phyloP scores from a whole-genome alignment of 345 rosid genomes.

The Punica granatum region DNA sequence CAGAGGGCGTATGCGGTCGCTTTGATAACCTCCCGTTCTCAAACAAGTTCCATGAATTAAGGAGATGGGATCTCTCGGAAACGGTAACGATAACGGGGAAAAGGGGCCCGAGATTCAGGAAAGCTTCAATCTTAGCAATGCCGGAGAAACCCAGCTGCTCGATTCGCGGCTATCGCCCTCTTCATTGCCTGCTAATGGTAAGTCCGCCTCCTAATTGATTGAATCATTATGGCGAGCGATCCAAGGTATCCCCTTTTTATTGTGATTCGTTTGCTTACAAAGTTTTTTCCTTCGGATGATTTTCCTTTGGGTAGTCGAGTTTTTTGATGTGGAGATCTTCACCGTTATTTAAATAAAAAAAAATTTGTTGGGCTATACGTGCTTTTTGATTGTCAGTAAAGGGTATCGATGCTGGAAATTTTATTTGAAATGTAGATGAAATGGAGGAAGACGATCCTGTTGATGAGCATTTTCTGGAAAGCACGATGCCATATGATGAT shows the following conservation, averaged over 20 bases:
- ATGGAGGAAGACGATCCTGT: slow-evolving; percentile 8
- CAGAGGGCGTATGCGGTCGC: too few relatives aligned
- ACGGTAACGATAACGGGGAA: background rate
- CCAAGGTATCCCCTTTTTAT: background rate
- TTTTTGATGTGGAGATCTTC: background rate
- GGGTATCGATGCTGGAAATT: background rate
- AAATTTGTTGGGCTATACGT: too few relatives aligned
- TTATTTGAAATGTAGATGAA: slow-evolving; percentile 14
- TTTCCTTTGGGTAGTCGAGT: background rate
- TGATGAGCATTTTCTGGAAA: slow-evolving; percentile 1
- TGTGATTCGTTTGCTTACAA: background rate
- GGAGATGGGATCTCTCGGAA: slow-evolving; percentile 1
- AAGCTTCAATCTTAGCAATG: background rate
- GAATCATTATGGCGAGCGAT: too few relatives aligned
- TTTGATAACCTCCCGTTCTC: background rate
- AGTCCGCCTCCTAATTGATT: background rate
- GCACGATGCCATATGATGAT: slow-evolving; percentile 12
- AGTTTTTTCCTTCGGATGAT: background rate
- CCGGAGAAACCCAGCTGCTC: slow-evolving; percentile 1
- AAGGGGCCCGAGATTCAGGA: background rate
- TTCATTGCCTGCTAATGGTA: background rate
- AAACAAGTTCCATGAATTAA: background rate
- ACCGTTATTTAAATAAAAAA: too few relatives aligned
- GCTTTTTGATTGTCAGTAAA: background rate
- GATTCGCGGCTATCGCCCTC: background rate